phyloP scores from a whole-genome alignment of 306 rosid species.

The Betula pendula region DNA sequence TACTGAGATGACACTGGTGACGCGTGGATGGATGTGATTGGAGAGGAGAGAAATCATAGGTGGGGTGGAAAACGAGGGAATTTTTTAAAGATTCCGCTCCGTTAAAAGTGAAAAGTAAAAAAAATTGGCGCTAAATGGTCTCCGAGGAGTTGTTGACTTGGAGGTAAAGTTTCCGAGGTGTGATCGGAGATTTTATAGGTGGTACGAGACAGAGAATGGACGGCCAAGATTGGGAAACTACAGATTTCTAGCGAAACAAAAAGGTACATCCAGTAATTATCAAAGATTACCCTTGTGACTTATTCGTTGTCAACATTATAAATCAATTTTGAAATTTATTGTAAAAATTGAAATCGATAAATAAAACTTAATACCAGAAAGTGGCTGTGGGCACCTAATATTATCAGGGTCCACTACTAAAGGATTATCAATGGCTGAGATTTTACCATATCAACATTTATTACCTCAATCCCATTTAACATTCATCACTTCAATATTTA shows the following conservation, averaged over 20 bases:
- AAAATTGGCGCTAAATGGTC: constrained; percentile 61
- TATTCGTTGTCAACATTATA: not conserved
- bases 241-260: too few species aligned
- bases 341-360: too few species aligned
- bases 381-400: too few species aligned
- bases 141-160: constrained; percentile 30
- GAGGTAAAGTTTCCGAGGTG: not conserved
- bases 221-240: constrained; percentile 5
- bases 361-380: too few species aligned
- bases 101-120: constrained; percentile 15
- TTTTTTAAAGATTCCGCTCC: constrained; percentile 21
- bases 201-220: not conserved
- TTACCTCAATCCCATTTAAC: too few species aligned
- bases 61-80: constrained; percentile 21
- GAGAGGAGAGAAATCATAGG: not conserved
- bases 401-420: too few species aligned
- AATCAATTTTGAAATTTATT: not conserved
- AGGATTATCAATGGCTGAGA: too few species aligned
- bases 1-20: not conserved
- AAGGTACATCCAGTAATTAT: too few species aligned
- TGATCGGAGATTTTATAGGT: not conserved
- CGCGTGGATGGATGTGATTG: constrained; percentile 24
- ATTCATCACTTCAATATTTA: too few species aligned
- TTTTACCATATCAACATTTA: too few species aligned
- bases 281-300: constrained; percentile 2